Percentiles rank a stretch among this genome's conserved stretches.
Evolutionary conservation across 805 yeast genomes (phyloP).

Genomic region (Metschnikowia peoriensis): DNA sequence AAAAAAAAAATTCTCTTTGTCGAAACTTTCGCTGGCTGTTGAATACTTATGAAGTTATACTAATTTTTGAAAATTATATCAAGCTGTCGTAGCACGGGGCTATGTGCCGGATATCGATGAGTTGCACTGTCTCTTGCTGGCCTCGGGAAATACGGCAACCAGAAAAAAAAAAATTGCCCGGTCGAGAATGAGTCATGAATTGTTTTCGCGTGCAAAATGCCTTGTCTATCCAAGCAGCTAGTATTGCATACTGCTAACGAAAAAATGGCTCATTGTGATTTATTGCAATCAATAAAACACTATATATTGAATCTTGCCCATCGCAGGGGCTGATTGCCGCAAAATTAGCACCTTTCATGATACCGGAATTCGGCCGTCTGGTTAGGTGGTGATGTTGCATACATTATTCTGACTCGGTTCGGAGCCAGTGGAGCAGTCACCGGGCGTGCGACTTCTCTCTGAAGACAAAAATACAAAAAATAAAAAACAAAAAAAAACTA

Average conservation of each 20-base stretch:
- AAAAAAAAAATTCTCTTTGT: background rate
- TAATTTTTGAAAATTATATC: constrained; percentile 1
- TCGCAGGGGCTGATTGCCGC: background rate
- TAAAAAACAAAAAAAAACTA: background rate
- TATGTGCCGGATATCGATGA: constrained; percentile 10
- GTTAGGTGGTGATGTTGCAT: constrained; percentile 2
- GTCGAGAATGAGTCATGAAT: constrained; percentile 4
- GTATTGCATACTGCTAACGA: background rate
- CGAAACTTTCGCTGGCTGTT: too few species aligned
- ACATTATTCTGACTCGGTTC: constrained; percentile 3
- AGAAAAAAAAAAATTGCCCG: background rate
- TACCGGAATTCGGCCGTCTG: background rate
- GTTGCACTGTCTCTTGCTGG: constrained; percentile 2
- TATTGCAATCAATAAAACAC: background rate
- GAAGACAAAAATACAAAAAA: background rate
- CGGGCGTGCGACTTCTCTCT: background rate
- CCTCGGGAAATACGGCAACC: constrained; percentile 1
- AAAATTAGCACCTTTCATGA: background rate
- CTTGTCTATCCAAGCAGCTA: background rate
- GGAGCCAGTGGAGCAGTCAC: background rate
- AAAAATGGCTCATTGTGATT: background rate
- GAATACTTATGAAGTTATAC: background rate
- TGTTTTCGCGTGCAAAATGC: background rate
- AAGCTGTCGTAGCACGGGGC: background rate
- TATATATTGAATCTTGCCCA: background rate